Evolutionary conservation across 441 rosid genomes (phyloP), one percentile per base, ranked within the genome.

Genomic region (Euphorbia schlechtendalii): DNA sequence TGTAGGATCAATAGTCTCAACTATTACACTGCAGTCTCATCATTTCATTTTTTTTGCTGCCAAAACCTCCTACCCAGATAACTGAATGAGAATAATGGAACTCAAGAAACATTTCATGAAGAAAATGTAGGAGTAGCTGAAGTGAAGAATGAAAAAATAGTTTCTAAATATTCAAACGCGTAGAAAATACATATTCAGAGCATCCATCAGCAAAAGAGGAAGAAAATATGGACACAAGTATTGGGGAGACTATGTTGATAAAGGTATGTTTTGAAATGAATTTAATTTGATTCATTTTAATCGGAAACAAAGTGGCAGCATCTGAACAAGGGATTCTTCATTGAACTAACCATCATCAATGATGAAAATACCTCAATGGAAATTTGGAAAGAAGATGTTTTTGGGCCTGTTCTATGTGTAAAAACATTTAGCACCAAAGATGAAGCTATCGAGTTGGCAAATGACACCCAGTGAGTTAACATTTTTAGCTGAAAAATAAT

Each of bases 301-400:
- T 65, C 68, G 64, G 46, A 36, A 65, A 66, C n/a, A 76, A 65
- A 54, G 59, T 56, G 25, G 41, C 89, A 91, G 99, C 92, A 94
- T 77, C 75, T 89, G n/a, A 79, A 79, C 51, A 89, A 82, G 72
- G 99, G 97, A 64, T 91, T 78, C 80, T 94, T 82, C 68, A 45
- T 94, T 38, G 90, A 89, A 72, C 96, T 98, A 74, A 82, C 94
- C 32, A 76, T 94, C 67, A 77, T 94, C 24, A 81, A 83, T 59
- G 84, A 89, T 70, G 88, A 91, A 64, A 81, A 80, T 38, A 83
- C 86, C 64, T 84, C 93, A 69, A 89, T 89, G 99, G 85, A 94
- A 83, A 91, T 94, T 61, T 94, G 99, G 99, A 91, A 88, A 73
- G 99, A 94, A 69, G 99, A 94, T 81, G 96, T 91, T 49, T 94